Conservation (phyloP, 2,329 filamentous ascomycete genomes). For the Hypoxylon sp. region DNA sequence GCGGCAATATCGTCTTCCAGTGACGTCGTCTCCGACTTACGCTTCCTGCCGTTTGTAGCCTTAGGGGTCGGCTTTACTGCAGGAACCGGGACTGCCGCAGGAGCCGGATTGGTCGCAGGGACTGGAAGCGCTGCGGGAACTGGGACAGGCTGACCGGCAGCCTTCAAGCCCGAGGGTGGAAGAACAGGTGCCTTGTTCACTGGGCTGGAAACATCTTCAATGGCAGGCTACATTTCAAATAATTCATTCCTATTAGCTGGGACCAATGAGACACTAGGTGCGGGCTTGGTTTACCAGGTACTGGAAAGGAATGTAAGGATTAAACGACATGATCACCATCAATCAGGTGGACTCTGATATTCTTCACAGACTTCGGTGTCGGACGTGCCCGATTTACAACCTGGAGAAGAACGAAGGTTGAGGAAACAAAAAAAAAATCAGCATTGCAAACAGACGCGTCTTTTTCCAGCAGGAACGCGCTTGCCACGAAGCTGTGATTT, state of each 20-base stretch:
- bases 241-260: not conserved
- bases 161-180: conserved; percentile 6
- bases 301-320: not conserved
- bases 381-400: not conserved
- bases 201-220: conserved; percentile 23
- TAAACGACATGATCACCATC: conserved; percentile 6
- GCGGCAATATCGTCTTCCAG: conserved; percentile 46
- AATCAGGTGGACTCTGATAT: not conserved
- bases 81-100: too few species aligned
- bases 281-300: conserved; percentile 5
- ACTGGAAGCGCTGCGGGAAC: not conserved
- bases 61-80: not conserved
- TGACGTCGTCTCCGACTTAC: conserved; percentile 40
- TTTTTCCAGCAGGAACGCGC: conserved; percentile 7
- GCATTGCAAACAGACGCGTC: not conserved
- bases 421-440: not conserved
- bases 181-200: conserved; percentile 18
- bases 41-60: conserved; percentile 42
- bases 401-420: not conserved
- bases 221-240: conserved; percentile 16
- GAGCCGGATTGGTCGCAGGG: too few species aligned
- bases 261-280: not conserved
- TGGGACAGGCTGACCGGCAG: conserved; percentile 2
- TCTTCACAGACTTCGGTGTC: not conserved
- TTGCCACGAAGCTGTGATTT: not conserved